A percentile compares a stretch with the other conserved stretches of the same genome.
phyloP scores from a whole-genome alignment of 371 early-diverging fungal genomes.

The Rhizopus delemar region DNA sequence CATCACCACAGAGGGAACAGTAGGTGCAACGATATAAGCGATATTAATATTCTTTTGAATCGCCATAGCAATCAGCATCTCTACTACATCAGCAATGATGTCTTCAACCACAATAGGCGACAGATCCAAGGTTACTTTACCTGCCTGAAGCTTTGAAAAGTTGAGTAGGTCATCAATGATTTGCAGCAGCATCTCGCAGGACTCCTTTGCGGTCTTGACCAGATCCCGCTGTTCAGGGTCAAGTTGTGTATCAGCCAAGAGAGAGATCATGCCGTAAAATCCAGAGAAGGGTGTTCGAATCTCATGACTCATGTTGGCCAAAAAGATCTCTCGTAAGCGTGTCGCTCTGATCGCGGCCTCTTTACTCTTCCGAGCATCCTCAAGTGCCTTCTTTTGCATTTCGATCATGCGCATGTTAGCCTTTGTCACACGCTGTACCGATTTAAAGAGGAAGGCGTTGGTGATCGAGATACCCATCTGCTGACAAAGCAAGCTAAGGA shows the following conservation, averaged over 20 bases:
- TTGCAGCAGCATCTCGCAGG: constrained; percentile 59
- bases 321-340: constrained; percentile 50
- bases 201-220: constrained; percentile 60
- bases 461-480: constrained; percentile 64
- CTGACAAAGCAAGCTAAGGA: constrained; percentile 57
- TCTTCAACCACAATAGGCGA: constrained; percentile 54
- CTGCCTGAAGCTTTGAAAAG: constrained; percentile 66
- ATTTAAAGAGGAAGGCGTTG: constrained; percentile 56
- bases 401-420: constrained; percentile 48
- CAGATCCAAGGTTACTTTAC: constrained; percentile 57
- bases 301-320: constrained; percentile 64
- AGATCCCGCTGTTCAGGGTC: constrained; percentile 60
- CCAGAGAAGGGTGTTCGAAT: constrained; percentile 62
- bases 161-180: constrained; percentile 67
- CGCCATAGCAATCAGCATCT: constrained; percentile 55
- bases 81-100: constrained; percentile 56
- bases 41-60: constrained; percentile 54
- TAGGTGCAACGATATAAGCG: constrained; percentile 40
- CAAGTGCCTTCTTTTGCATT: constrained; percentile 48
- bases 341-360: constrained; percentile 52
- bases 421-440: constrained; percentile 45
- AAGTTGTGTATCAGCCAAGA: constrained; percentile 54
- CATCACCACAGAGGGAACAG: constrained; percentile 41
- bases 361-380: constrained; percentile 46
- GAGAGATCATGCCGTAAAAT: constrained; percentile 60